Percentiles rank a stretch among this genome's conserved stretches.
Evolutionary conservation across 805 yeast species (phyloP).

Genomic region (Wickerhamomyces queroliae): DNA sequence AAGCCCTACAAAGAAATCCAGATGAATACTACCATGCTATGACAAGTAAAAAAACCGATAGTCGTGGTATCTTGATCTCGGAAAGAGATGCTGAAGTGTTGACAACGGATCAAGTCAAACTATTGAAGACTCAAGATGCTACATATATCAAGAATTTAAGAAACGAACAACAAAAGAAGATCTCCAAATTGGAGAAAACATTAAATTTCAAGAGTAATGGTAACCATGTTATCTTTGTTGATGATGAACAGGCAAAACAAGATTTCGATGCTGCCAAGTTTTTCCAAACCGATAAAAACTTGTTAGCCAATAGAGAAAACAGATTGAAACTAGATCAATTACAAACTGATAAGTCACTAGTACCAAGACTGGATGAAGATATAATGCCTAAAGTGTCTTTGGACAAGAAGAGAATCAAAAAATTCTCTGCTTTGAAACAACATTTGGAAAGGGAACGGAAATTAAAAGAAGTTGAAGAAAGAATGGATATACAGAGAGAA

Average conservation of each 20-base stretch:
- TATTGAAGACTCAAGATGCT: slow-evolving; percentile 86
- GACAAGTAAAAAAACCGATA: slow-evolving; percentile 65
- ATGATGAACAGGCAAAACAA: slow-evolving; percentile 46
- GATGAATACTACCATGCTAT: slow-evolving; percentile 97
- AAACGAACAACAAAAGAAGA: slow-evolving; percentile 59
- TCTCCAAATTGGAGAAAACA: slow-evolving; percentile 42
- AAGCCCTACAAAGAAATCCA: slow-evolving; percentile 73
- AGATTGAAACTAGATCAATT: slow-evolving; percentile 61
- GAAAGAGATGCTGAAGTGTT: slow-evolving; percentile 62
- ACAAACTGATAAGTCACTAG: slow-evolving; percentile 29
- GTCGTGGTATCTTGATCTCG: slow-evolving; percentile 58
- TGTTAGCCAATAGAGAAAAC: slow-evolving; percentile 64
- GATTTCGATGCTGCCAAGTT: slow-evolving; percentile 56
- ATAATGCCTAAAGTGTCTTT: slow-evolving; percentile 32
- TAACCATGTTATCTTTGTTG: slow-evolving; percentile 83
- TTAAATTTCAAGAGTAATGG: slow-evolving; percentile 55
- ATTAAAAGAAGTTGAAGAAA: slow-evolving; percentile 59
- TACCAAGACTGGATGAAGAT: slow-evolving; percentile 19
- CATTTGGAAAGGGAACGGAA: slow-evolving; percentile 67
- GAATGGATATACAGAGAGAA: slow-evolving; percentile 76
- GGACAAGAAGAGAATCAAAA: slow-evolving; percentile 53
- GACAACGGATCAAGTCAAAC: slow-evolving; percentile 68
- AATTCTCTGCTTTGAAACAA: slow-evolving; percentile 51
- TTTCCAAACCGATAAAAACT: slow-evolving; percentile 65
- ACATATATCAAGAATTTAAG: slow-evolving; percentile 78